A percentile compares a stretch with the other conserved stretches of the same genome.
Evolutionary conservation across 805 yeast genomes (phyloP).

Genomic region (Kodamaea leandrae): DNA sequence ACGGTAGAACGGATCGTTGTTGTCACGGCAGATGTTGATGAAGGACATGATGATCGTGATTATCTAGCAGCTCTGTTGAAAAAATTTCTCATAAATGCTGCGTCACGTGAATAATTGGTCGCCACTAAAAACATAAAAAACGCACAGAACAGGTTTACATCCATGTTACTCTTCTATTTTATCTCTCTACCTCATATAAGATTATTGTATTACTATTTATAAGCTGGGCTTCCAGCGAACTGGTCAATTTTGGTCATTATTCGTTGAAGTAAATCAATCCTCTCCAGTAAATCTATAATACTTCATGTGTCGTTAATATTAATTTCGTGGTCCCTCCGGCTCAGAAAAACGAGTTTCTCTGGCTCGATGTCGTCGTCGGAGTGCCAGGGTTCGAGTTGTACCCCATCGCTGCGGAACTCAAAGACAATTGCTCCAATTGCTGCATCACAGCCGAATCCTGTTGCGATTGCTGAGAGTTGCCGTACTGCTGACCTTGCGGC

Average conservation of each 20-base stretch:
- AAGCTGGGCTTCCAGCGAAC: neutral
- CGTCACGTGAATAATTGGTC: neutral
- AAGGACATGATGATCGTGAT: constrained; percentile 61
- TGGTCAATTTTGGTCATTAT: constrained; percentile 2
- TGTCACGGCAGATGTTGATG: constrained; percentile 93
- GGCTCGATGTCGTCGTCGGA: constrained; percentile 25
- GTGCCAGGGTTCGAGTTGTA: constrained; percentile 45
- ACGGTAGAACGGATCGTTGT: constrained; percentile 97
- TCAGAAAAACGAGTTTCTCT: constrained; percentile 25
- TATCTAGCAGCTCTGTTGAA: neutral
- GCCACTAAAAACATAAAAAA: neutral
- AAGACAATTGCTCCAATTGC: constrained; percentile 45
- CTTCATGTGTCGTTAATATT: neutral
- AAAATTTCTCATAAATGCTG: constrained; percentile 4
- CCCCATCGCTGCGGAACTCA: constrained; percentile 47
- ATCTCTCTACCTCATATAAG: neutral
- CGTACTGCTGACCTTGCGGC: constrained; percentile 5
- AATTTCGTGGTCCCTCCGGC: no score
- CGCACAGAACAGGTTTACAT: no score
- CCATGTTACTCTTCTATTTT: neutral
- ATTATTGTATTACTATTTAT: constrained; percentile 2
- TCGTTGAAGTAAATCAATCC: neutral
- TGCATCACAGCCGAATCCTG: constrained; percentile 40
- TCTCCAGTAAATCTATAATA: constrained; percentile 1
- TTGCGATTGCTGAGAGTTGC: constrained; percentile 11